Percentiles rank a stretch among this genome's conserved stretches.
Evolutionary conservation across 2,329 filamentous ascomycete genomes (phyloP).

Genomic region (Pyrenophora seminiperda): DNA sequence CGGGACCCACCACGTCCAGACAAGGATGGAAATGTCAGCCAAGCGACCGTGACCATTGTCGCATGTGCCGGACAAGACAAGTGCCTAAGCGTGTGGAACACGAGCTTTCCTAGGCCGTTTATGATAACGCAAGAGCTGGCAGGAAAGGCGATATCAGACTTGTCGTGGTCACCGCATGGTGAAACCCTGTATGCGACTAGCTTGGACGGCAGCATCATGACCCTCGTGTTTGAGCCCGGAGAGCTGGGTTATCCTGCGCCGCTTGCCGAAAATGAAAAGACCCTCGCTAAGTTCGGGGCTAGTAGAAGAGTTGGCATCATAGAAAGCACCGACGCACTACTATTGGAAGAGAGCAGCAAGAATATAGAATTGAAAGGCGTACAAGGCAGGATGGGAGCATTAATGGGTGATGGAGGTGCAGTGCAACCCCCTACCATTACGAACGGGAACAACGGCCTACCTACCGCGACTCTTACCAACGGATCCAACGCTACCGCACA

Average conservation of each 20-base stretch:
- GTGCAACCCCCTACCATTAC: slow-evolving; percentile 58
- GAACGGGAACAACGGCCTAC: slow-evolving; percentile 59
- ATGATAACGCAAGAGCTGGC: slow-evolving; percentile 88
- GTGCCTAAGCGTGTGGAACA: slow-evolving; percentile 96
- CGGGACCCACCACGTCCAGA: slow-evolving; percentile 65
- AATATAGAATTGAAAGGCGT: slow-evolving; percentile 87
- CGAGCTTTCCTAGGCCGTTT: slow-evolving; percentile 87
- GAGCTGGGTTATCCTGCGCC: slow-evolving; percentile 90
- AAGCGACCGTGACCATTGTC: slow-evolving; percentile 81
- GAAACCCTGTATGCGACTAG: slow-evolving; percentile 84
- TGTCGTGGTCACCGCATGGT: slow-evolving; percentile 93
- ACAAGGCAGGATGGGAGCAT: slow-evolving; percentile 94
- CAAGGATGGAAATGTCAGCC: slow-evolving; percentile 53
- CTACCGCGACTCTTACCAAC: slow-evolving; percentile 51
- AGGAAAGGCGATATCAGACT: slow-evolving; percentile 88
- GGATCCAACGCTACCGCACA: slow-evolving; percentile 54
- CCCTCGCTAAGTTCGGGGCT: slow-evolving; percentile 88
- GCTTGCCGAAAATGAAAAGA: slow-evolving; percentile 87
- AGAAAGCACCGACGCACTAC: slow-evolving; percentile 86
- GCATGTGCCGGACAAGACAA: slow-evolving; percentile 97
- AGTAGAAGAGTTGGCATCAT: slow-evolving; percentile 88
- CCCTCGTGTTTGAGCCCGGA: slow-evolving; percentile 78
- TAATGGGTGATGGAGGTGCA: slow-evolving; percentile 80
- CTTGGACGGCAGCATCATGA: slow-evolving; percentile 85
- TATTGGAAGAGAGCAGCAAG: slow-evolving; percentile 89